Conservation (phyloP, 768 basidiomycete genomes). For the Tylopilus sp. region DNA sequence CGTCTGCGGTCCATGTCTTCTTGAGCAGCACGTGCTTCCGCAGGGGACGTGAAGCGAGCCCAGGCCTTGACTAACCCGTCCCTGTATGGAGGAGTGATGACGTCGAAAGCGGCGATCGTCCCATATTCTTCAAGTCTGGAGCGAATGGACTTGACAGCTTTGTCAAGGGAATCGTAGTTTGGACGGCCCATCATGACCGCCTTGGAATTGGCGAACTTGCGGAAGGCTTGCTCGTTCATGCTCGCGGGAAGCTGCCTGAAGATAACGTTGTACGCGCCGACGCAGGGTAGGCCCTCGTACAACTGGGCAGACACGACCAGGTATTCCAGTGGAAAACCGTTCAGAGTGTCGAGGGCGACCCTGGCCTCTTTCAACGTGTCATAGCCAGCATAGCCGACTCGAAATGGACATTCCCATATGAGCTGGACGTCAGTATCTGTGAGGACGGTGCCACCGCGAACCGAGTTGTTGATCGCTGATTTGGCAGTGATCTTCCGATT, state of each 20-base stretch:
- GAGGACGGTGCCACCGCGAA: conserved; percentile 37
- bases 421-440: conserved; percentile 56
- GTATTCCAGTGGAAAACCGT: conserved; percentile 36
- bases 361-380: conserved; percentile 45
- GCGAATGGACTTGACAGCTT: conserved; percentile 37
- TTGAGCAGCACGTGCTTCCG: conserved; percentile 51
- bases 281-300: conserved; percentile 55
- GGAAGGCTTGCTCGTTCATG: conserved; percentile 39
- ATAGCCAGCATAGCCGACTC: conserved; percentile 64
- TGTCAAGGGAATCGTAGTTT: conserved; percentile 38
- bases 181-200: conserved; percentile 52
- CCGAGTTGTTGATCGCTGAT: conserved; percentile 41
- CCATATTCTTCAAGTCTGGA: conserved; percentile 38
- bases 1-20: conserved; percentile 44
- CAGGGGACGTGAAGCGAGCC: conserved; percentile 51
- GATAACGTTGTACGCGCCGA: conserved; percentile 59
- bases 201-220: conserved; percentile 43
- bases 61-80: conserved; percentile 50
- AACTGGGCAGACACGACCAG: conserved; percentile 44
- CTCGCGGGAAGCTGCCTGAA: conserved; percentile 52
- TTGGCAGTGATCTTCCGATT: conserved; percentile 42
- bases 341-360: conserved; percentile 44
- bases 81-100: conserved; percentile 49
- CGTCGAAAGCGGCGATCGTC: conserved; percentile 40
- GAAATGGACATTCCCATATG: conserved; percentile 55